Conservation (phyloP, 179 eudicot genomes). For the Heliamphora pulchella region DNA sequence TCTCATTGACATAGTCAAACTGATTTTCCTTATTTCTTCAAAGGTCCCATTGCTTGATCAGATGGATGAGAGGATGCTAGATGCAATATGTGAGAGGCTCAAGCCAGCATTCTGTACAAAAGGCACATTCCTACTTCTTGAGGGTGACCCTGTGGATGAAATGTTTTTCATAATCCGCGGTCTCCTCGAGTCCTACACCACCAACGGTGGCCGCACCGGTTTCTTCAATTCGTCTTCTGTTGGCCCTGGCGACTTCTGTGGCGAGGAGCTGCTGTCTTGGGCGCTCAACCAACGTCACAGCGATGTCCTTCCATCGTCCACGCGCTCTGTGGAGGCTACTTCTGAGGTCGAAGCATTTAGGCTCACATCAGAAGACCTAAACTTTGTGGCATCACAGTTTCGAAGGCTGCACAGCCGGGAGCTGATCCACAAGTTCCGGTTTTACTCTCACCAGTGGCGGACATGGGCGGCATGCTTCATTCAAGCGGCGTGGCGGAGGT, state of each 20-base stretch:
- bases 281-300: slow-evolving; percentile 46
- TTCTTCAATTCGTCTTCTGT: slow-evolving; percentile 49
- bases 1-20: not conserved
- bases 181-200: slow-evolving; percentile 46
- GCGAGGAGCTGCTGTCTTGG: slow-evolving; percentile 58
- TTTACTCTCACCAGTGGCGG: slow-evolving; percentile 7
- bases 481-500: not conserved
- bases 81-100: slow-evolving; percentile 53
- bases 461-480: slow-evolving; percentile 5
- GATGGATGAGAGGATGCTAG: slow-evolving; percentile 51
- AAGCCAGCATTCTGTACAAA: slow-evolving; percentile 44
- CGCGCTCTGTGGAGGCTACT: slow-evolving; percentile 47
- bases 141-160: slow-evolving; percentile 50
- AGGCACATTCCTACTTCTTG: slow-evolving; percentile 41
- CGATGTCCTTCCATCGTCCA: slow-evolving; percentile 46
- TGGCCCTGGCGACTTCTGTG: slow-evolving; percentile 50
- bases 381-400: slow-evolving; percentile 47
- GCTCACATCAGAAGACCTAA: slow-evolving; percentile 44
- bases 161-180: slow-evolving; percentile 56
- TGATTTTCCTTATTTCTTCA: not conserved
- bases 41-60: slow-evolving; percentile 53
- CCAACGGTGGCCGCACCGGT: slow-evolving; percentile 52
- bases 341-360: slow-evolving; percentile 57
- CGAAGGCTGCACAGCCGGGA: slow-evolving; percentile 53
- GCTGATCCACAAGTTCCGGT: slow-evolving; percentile 19